Evolutionary conservation across 2,329 filamentous ascomycete species (phyloP), one percentile per base, ranked within the genome.

Genomic region (Stromatinia cepivora): DNA sequence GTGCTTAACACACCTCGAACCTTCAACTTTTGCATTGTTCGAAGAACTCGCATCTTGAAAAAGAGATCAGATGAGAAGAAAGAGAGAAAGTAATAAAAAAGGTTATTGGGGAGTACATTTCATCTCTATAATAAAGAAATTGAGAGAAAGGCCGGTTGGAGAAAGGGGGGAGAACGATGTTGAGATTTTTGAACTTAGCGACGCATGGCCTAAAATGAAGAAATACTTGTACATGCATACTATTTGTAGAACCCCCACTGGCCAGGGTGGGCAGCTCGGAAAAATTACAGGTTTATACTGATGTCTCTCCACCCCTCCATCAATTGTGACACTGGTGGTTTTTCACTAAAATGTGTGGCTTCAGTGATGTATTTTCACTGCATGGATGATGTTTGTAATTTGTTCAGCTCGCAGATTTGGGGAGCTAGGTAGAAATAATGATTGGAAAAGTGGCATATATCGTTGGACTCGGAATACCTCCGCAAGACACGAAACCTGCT

Each of bases 1-100:
- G 66, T 68, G 66, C 66, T 68, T 36, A 45, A 45, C 45, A 61
- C 57, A 61, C 46, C 46, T 52, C 31, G 45, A 20, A n/a, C 11
- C 15, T 46, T 20, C 20, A 34, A 25, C 31, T 52, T 63, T 22
- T 17, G 31, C 8, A 25, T 25, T 59, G 57, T 20, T 22, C 4
- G 2, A 13, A 9, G 11, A 3, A 25, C 25, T 36, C 22, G 20
- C 2, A 59, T 34, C 11, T 8, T 13, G 9, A 28, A 31, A 46
- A n/a, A 48, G 2, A 25, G 20, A 59, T 17, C 13, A 25, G 57
- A 15, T 17, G 31, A 17, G 4, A 34, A 25, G 45, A 50, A 36
- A 36, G 45, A 50, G 4, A 13, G 6, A 36, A 13, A 10, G 22
- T 7, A 7, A 2, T n/a, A 17, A 22, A 25, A 25, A 4, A 11